Evolutionary conservation across 202 grass and related monocot species (phyloP).

Genomic region (Zizania palustris): DNA sequence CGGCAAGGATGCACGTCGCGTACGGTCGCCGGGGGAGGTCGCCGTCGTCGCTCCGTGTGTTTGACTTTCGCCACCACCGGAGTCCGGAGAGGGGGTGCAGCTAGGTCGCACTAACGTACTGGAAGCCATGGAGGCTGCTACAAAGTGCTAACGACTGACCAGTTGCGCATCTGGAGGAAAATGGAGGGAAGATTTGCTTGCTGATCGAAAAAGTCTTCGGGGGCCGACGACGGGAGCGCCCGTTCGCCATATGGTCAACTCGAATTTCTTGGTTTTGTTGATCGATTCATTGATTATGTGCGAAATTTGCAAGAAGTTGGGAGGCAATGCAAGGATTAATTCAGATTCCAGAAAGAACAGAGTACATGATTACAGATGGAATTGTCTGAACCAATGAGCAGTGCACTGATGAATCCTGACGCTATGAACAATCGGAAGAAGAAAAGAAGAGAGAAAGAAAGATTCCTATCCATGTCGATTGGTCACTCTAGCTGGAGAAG

Average conservation of each 20-base stretch:
- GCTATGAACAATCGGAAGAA: slow-evolving; percentile 51
- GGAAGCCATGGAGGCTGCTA: slow-evolving; percentile 3
- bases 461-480: slow-evolving; percentile 4
- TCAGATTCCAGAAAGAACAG: slow-evolving; percentile 25
- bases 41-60: slow-evolving; percentile 1
- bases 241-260: not conserved
- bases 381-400: slow-evolving; percentile 31
- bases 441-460: not conserved
- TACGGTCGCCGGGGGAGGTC: not conserved
- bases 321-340: not conserved
- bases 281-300: not conserved
- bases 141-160: not conserved
- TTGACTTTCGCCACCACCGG: not conserved
- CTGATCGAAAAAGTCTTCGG: not conserved
- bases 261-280: not conserved
- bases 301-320: not conserved
- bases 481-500: slow-evolving; percentile 43
- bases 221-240: not conserved
- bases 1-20: not conserved
- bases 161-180: not conserved
- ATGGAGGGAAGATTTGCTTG: not conserved
- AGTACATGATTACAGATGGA: slow-evolving; percentile 22
- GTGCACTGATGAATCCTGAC: slow-evolving; percentile 31
- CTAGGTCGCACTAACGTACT: too few species aligned
- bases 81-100: not conserved